Percentiles rank a stretch among this genome's conserved stretches.
phyloP scores from a whole-genome alignment of 2,329 filamentous ascomycete genomes.

The Cylindrodendrum hubeiense region DNA sequence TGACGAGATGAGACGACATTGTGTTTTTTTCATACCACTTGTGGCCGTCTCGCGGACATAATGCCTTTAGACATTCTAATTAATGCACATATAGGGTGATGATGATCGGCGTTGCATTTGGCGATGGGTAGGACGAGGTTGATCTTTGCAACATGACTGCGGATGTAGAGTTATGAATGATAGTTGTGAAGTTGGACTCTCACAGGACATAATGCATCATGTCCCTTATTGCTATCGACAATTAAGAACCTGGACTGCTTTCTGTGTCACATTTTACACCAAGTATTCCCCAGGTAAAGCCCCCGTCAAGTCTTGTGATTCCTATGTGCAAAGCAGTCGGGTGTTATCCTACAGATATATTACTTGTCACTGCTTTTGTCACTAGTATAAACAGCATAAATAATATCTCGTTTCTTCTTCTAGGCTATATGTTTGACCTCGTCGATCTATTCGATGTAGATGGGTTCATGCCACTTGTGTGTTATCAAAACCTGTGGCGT shows the following conservation, averaged over 20 bases:
- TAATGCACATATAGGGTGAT: constrained; percentile 41
- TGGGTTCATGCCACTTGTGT: too few species aligned
- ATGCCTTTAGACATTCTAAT: constrained; percentile 35
- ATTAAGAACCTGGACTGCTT: not conserved
- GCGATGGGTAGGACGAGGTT: constrained; percentile 11
- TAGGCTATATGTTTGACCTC: too few species aligned
- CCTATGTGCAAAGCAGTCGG: too few species aligned
- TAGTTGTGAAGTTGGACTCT: constrained; percentile 8
- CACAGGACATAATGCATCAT: not conserved
- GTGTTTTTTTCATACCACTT: constrained; percentile 17
- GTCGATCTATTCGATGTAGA: too few species aligned
- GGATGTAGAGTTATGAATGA: constrained; percentile 22
- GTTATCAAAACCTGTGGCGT: too few species aligned
- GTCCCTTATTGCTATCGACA: not conserved
- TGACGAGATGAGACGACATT: constrained; percentile 23
- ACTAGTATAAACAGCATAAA: too few species aligned
- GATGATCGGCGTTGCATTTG: constrained; percentile 34
- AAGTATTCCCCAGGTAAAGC: not conserved
- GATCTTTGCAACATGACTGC: constrained; percentile 21
- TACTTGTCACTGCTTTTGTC: not conserved
- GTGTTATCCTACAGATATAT: too few species aligned
- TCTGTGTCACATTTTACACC: not conserved
- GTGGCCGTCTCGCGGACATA: constrained; percentile 20
- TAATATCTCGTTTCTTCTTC: not conserved
- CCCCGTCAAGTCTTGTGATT: not conserved